Conservation (phyloP, 148 eudicot species). For the Fagopyrum esculentum region DNA sequence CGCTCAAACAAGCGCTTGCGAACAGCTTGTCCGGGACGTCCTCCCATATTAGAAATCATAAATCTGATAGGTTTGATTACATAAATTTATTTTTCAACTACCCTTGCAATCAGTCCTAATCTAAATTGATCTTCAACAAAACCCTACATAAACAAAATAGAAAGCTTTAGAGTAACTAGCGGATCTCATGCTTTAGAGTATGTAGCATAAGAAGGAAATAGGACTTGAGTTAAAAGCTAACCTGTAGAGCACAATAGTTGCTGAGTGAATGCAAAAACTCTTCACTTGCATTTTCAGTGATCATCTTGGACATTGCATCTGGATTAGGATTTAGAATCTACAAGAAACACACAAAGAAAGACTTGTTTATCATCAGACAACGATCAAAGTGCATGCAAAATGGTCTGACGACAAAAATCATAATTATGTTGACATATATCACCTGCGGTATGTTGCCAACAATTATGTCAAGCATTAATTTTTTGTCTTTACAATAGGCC, state of each 20-base stretch:
- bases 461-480: conserved; percentile 85
- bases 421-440: conserved; percentile 7
- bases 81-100: conserved; percentile 91
- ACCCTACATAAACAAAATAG: conserved; percentile 36
- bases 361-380: not conserved
- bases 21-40: conserved; percentile 98
- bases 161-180: not conserved
- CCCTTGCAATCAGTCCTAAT: conserved; percentile 88
- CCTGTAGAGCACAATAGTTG: conserved; percentile 99
- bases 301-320: too few species aligned
- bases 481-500: conserved; percentile 68
- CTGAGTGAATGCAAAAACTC: conserved; percentile 85
- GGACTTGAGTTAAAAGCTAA: conserved; percentile 17
- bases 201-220: not conserved
- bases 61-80: conserved; percentile 89
- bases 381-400: not conserved
- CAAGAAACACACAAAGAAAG: not conserved
- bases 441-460: conserved; percentile 99
- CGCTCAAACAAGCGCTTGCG: conserved; percentile 51
- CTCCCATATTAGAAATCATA: conserved; percentile 98
- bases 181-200: not conserved
- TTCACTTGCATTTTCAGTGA: too few species aligned
- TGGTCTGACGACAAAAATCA: not conserved
- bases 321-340: too few species aligned
- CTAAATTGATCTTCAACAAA: conserved; percentile 99